Evolutionary conservation across 495 filamentous ascomycete species (phyloP).

Genomic region (Margaritispora aquatica): DNA sequence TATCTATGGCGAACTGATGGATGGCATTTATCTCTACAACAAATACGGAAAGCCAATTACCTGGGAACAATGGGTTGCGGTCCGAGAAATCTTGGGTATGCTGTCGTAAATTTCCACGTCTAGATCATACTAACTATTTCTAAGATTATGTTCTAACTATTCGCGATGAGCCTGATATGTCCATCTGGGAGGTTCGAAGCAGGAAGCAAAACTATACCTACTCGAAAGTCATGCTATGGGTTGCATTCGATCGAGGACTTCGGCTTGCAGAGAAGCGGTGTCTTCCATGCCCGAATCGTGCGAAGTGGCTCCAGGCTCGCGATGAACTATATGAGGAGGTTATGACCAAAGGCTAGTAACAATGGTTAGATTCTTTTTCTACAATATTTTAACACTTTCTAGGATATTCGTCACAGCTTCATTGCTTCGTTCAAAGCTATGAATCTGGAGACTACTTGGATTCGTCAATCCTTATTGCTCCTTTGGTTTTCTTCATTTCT

Average conservation of each 20-base stretch:
- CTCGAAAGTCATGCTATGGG: slow-evolving; percentile 72
- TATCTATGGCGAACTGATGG: slow-evolving; percentile 72
- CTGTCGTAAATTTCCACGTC: background rate
- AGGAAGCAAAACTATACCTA: slow-evolving; percentile 68
- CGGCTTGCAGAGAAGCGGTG: slow-evolving; percentile 64
- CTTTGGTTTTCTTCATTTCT: slow-evolving; percentile 68
- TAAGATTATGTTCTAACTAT: slow-evolving; percentile 48
- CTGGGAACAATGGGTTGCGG: slow-evolving; percentile 62
- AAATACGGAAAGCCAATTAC: slow-evolving; percentile 69
- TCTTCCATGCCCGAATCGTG: slow-evolving; percentile 61
- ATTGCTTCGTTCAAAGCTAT: slow-evolving; percentile 66
- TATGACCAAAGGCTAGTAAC: slow-evolving; percentile 49
- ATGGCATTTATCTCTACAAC: slow-evolving; percentile 71
- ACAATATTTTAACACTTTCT: background rate
- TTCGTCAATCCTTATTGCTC: slow-evolving; percentile 64
- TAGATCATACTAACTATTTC: background rate
- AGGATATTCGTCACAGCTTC: slow-evolving; percentile 56
- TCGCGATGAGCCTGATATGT: slow-evolving; percentile 59
- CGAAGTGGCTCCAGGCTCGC: slow-evolving; percentile 52
- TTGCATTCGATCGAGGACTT: slow-evolving; percentile 64
- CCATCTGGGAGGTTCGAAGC: slow-evolving; percentile 72
- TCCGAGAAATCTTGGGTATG: slow-evolving; percentile 50
- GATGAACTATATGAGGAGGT: slow-evolving; percentile 66
- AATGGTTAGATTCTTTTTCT: no score
- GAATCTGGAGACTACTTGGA: slow-evolving; percentile 61